Base-by-base conservation (phyloP, 768 basidiomycete species). In the Mycena rebaudengoi region DNA sequence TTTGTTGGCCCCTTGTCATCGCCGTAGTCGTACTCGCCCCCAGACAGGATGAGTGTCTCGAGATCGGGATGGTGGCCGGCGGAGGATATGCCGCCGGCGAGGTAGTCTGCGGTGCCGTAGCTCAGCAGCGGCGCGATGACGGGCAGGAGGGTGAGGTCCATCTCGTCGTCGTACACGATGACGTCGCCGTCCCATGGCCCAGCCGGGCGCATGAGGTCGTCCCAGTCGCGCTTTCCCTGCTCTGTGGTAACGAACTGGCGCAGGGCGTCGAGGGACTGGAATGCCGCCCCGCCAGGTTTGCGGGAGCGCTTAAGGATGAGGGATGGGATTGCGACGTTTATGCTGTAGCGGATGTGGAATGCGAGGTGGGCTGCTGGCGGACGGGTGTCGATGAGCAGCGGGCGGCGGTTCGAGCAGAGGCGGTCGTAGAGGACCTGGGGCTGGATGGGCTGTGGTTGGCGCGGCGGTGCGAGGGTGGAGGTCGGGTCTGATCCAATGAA, bases 301-400 rank as follows among this genome's bases (percentile, higher is more conserved):
- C 88, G 83, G 66, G 85, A 90, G 20, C 95, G 89, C 75, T 95
- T 95, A 69, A 96, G 87, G 71, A 98, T 95, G 70, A 98, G 87
- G 25, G 93, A 91, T 0, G 96, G 95, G 41, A 98, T 92, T 30
- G 91, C 91, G 48, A 98, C 83, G 76, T 96, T 96, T 62, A 95
- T 85, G 74, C 90, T 91, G 67, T 88, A 79, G 37, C 80, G 73
- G 52, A 98, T 76, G 74, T 89, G 92, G 58, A 82, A 84, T 3
- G 86, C 78, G 33, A 89, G 80, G 78, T 88, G 94, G 11, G 87
- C 80, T 1, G 85, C 81, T 20, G 88, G 82, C 4, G 91, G 88
- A 5, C 95, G 88, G 37, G 92, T 94, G 76, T 98, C 95, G 72
- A 97, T 85, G 61, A 97, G 77, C 23, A 96, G 79, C 10, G 94